Evolutionary conservation across 148 eudicot species (phyloP), one percentile per base, ranked within the genome.

Genomic region (Nepenthes gracilis): DNA sequence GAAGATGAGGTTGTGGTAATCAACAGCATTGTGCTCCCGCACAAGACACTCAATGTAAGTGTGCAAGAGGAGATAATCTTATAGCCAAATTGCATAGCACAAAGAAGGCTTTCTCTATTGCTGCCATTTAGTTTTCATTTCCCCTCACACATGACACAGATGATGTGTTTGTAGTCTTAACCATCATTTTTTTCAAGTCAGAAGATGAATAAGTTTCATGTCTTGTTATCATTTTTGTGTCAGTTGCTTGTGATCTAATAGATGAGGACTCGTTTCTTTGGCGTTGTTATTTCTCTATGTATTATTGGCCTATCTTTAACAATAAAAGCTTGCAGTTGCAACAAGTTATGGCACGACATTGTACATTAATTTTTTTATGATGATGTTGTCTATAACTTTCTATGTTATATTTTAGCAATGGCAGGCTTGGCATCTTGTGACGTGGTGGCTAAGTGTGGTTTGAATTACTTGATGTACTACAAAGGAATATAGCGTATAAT

Each of bases 31-130:
- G 86, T 84, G 67, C 86, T 84, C 66, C 90, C 90, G 10, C 79
- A 81, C 82, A 84, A 85, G 78, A 88, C 91, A 33, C 86, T 88
- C n/a, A 88, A 88, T 48, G 70, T 85, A 13, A 85, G 96, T 64
- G 88, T 88, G 59, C 96, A 82, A 64, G 86, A 88, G 23, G 96
- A 85, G 63, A 85, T 86, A 9, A 75, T 86, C 55, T 64, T 86
- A 54, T 86, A 74, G 68, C 33, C 60, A 54, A 57, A 34, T 8
- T 9, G 14, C 1, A 32, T 33, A 23, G 23, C 23, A 23, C 23
- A 23, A 23, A 23, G 23, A 23, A 23, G 23, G 23, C 23, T 23
- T 23, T 23, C 23, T 23, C 23, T 23, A 23, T 9, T 33, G 35
- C 13, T 54, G 57, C 5, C 53, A 49, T 10, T 2, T 49, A 2